Base-by-base conservation (phyloP, 768 basidiomycete species). In the Epithele typhae region DNA sequence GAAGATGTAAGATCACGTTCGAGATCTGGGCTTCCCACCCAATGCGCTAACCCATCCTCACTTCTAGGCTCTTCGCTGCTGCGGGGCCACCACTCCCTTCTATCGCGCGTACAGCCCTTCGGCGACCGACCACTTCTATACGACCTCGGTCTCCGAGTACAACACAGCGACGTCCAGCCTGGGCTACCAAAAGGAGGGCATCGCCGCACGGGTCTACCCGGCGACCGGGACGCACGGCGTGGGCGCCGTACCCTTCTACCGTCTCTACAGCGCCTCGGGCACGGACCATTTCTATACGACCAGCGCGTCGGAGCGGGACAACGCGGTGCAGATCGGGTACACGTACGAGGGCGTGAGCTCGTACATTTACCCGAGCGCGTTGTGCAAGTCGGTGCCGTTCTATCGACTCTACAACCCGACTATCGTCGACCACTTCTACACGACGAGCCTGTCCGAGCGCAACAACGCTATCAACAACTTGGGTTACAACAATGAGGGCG, bases 91-190 rank as follows among this genome's bases (percentile, higher is more conserved):
- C 11, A 45, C 55, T 18, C 58, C 58, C 2, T 48, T 61, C 17
- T 51, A 43, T 38, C 59, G 57, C 34, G 10, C 57, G 21, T 54
- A 36, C 52, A 54, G 33, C 38, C 11, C 25, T 8, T 5, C 27
- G 17, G 44, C 43, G 7, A 43, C 40, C 22, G 56, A 57, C 40
- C 48, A 57, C 42, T 53, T 59, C 40, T 59, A 55, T 46, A 59
- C 58, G 4, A 57, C 48, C 8, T 52, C 51, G 10, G 43, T 32
- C 6, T 12, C 34, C 1, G 58, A 53, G 44, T 39, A 39, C n/a
- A 48, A 59, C 30, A 46, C 37, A 12, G 48, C 51, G 2, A 17
- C 58, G 8, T 14, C 37, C 19, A 43, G 27, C 39, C 32, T 50
- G 9, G 48, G 51, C 15, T 52, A 45, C 35, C 32, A 12, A 10